Base-by-base conservation (phyloP, 805 yeast genomes). In the Wickerhamiella brachini region DNA sequence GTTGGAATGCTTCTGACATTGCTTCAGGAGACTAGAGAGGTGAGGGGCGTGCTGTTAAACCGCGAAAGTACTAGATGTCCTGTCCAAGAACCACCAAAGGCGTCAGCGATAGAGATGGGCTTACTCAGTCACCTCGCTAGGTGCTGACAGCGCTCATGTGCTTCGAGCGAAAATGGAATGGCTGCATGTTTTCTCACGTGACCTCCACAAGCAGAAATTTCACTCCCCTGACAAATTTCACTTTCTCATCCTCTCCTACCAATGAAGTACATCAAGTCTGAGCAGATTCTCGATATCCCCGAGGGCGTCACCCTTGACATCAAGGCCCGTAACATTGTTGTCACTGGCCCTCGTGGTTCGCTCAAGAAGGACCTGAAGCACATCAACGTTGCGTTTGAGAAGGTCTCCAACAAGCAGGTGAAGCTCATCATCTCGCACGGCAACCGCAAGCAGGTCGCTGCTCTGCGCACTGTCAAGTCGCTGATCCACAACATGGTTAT, bases 391-490 rank as follows among this genome's bases (percentile, higher is more conserved):
- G 83, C 96, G 64, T 90, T 93, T 83, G 49, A 56, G 57, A 87
- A 89, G 79, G 69, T 85, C 60, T 71, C 74, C 69, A 75, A 79
- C 76, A 76, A 69, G 61, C 80, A 77, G 66, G 77, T 93, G 76
- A 85, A 83, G 77, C 80, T 93, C 71, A 78, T 88, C 65, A 96
- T 93, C 63, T 94, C 85, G 83, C 87, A 90, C 73, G 98, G 97
- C 78, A 95, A 87, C 85, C 86, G 97, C 82, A 90, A 90, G 84
- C 98, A 93, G 78, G 97, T 93, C 73, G 99, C 99, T 72, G 85
- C 96, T 70, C 80, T 93, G 73, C 89, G 97, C 81, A 90, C 98
- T 58, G 97, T 93, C 74, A 89, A 87, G 78, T 86, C 97, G 61
- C 78, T 93, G 71, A 79, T 93, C 67, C 71, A 86, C 71, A 93